Percentiles rank a stretch among this genome's conserved stretches.
Conservation (phyloP, 208 protist species). For the Herpetomonas samuelpessoai region DNA sequence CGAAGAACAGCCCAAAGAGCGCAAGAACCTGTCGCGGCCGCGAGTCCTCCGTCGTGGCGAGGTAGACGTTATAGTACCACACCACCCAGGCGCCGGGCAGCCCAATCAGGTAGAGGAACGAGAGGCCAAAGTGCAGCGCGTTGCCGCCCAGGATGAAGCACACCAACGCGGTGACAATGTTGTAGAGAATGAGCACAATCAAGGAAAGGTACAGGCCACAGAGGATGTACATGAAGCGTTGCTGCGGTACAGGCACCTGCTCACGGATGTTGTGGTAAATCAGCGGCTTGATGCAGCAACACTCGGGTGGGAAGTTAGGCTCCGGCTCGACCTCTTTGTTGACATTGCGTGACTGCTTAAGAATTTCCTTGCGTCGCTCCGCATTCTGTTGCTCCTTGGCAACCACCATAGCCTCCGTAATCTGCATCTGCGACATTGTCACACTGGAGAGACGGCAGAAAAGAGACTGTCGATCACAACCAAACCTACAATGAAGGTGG, state of each 20-base stretch:
- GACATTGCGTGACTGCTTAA: constrained; percentile 25
- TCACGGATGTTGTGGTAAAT: constrained; percentile 85
- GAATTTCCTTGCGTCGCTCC: constrained; percentile 37
- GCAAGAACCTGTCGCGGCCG: constrained; percentile 44
- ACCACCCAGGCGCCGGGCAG: constrained; percentile 74
- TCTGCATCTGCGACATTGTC: constrained; percentile 1
- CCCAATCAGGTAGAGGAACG: constrained; percentile 80
- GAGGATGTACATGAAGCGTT: constrained; percentile 84
- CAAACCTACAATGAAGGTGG: too few relatives aligned
- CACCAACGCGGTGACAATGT: constrained; percentile 61
- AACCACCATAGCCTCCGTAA: constrained; percentile 75
- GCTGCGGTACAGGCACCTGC: constrained; percentile 63
- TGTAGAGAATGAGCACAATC: constrained; percentile 74
- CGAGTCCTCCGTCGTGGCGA: constrained; percentile 29
- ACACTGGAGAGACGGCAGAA: too few relatives aligned
- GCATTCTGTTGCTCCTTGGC: constrained; percentile 74
- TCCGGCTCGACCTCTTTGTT: constrained; percentile 32
- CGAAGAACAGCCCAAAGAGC: constrained; percentile 63
- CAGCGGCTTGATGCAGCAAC: constrained; percentile 77
- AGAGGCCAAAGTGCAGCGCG: constrained; percentile 70
- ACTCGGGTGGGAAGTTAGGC: constrained; percentile 83
- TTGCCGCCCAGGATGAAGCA: constrained; percentile 48
- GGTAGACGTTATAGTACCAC: constrained; percentile 88
- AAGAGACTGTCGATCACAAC: too few relatives aligned
- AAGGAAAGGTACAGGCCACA: constrained; percentile 58